Base-by-base conservation (phyloP, 1,284 basidiomycete species). In the Pterulicium gracile region DNA sequence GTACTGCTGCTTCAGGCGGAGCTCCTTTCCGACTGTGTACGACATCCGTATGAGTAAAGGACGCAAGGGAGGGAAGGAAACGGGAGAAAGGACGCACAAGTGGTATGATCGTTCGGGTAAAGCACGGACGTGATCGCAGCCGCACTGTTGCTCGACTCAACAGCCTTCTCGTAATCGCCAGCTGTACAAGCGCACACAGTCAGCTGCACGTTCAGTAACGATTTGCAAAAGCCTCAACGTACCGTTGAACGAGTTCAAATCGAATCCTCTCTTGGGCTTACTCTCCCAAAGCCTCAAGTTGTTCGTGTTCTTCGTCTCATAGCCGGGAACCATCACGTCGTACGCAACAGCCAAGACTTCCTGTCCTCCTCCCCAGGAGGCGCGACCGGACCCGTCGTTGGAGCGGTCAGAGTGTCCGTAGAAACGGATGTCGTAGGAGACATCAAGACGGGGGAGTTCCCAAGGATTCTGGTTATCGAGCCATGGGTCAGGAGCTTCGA, bases 1-100 rank as follows among this genome's bases (percentile, higher is more conserved):
- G 66, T 92, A 93, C 64, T 96, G 92, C 58, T 96, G 92, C 70
- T 95, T 94, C 54, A 96, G 73, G 50, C 92, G 81, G 22, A 95
- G 70, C 61, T 92, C 88, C 62, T 95, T 95, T 51, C 92, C 92
- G 49, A 83, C 84, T 87, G 49, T 21, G 42, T n/a, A n/a, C 50
- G 39, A 42, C 19, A 44, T 27, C 41, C 45, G 12, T 24, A 22
- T 19, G 18, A 3, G 1, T 21, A 27, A 23, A 51, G 24, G 18
- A 12, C 1, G n/a, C 4, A 22, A 35, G 23, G 3, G 7, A 7
- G 7, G 4, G 4, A 39, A 39, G 36, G 17, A 39, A 18, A 39
- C 10, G 24, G 14, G 45, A 47, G 14, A 21, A 42, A 21, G 1
- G 3, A 68, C 79, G 47, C 53, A 83, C 83, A 75, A 0, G 64